Conservation (phyloP, 129 eudicot species). For the Centella asiatica region DNA sequence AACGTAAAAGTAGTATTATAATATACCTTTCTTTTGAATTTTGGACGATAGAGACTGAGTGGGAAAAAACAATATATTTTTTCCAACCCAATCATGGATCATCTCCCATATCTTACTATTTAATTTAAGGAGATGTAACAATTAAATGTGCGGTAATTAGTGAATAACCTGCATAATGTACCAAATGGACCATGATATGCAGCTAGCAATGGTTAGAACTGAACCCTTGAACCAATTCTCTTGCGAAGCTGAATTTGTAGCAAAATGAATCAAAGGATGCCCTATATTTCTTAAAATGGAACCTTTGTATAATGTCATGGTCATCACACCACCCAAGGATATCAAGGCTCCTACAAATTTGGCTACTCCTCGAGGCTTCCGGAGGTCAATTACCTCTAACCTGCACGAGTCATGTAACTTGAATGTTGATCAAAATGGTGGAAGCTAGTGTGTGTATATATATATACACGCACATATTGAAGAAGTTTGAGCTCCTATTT, state of each 20-base stretch:
- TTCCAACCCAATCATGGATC: no score
- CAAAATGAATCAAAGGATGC: slow-evolving; percentile 33
- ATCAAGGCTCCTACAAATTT: slow-evolving; percentile 49
- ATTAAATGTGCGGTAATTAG: background rate
- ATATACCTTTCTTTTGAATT: no score
- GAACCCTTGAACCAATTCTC: slow-evolving; percentile 66
- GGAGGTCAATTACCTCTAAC: slow-evolving; percentile 43
- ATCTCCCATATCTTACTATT: no score
- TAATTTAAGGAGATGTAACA: no score
- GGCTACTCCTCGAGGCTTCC: slow-evolving; percentile 50
- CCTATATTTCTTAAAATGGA: slow-evolving; percentile 31
- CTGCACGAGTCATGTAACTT: slow-evolving; percentile 22
- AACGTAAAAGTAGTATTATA: no score
- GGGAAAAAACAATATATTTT: no score
- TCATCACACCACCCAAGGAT: slow-evolving; percentile 56
- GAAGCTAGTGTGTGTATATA: background rate
- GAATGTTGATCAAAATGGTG: background rate
- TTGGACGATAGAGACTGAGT: no score
- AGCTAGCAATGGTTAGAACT: slow-evolving; percentile 43
- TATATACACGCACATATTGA: no score
- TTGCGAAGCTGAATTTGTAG: slow-evolving; percentile 18
- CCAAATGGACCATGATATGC: slow-evolving; percentile 67
- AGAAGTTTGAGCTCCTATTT: no score
- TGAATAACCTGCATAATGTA: slow-evolving; percentile 76
- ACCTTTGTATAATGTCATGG: slow-evolving; percentile 64